Evolutionary conservation across 108 stramenopile species (phyloP), one percentile per base, ranked within the genome.

Genomic region (Skeletonema marinoi): DNA sequence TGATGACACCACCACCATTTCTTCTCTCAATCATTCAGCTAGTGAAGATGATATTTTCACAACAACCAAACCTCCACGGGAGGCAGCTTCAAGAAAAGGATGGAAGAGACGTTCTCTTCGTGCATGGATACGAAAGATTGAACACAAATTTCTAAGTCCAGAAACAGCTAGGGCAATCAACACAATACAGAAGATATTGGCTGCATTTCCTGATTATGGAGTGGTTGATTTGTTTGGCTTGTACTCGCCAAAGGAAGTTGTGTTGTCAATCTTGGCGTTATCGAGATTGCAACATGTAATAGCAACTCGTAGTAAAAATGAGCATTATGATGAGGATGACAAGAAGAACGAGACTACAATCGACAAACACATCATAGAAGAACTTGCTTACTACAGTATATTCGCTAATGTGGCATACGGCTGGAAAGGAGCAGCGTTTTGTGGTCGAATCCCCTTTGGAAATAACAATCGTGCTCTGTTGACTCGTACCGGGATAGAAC

Each of bases 391-490:
- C 68, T 93, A 90, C 66, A 56, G 83, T 6, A 44, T 65, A 4
- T 88, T 85, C 74, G 92, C 92, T 14, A 77, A 64, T 56, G 87
- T 87, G 31, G 89, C 89, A 1, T 93, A 93, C 66, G 92, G 92
- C 5, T 93, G 92, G 92, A 88, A 82, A 41, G 67, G 87, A 7
- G 65, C 87, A 38, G 91, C 89, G 0, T 82, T 87, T 16, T 70
- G 83, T 59, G 85, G 90, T 13, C 64, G 77, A 54, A 65, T 87
- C 13, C 91, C 89, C 38, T 61, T 86, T 11, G 83, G 84, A 50
- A 87, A 87, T 16, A 78, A 87, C 9, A 78, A 82, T 38, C 65
- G 76, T 1, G 84, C 84, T 3, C 38, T 92, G 54, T 29, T 80
- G 54, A 80, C 73, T 68, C 64, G 75, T 66, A 89, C 87, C 0